These are phyloP conservation scores for Discostella stelligera DNA, from an alignment of 352 stramenopile genomes.

Conservation along the genomic window DNA sequence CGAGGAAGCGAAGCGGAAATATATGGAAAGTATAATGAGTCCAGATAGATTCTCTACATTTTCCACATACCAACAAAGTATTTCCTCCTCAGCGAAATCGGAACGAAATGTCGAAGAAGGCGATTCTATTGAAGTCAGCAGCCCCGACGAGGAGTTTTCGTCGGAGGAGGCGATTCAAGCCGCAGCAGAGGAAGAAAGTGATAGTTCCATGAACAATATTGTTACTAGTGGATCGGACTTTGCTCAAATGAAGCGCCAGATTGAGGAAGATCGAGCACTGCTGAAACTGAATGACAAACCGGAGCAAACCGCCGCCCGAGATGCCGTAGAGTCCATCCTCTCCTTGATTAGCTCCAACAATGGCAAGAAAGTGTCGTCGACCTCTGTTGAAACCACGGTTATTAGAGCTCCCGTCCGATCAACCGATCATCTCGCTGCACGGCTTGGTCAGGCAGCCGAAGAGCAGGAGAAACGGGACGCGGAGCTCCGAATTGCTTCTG, in stretches of 20 bases:
- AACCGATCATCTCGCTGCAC: constrained; percentile 32
- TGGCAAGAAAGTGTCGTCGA: constrained; percentile 14
- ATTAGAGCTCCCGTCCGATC: not conserved
- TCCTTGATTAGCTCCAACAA: constrained; percentile 41
- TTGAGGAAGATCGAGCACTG: constrained; percentile 35
- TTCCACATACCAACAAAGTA: constrained; percentile 27
- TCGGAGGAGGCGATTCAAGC: not conserved
- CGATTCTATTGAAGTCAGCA: not conserved
- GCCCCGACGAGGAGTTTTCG: constrained; percentile 7
- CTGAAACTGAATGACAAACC: constrained; percentile 27
- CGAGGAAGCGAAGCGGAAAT: constrained; percentile 55
- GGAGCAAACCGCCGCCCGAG: constrained; percentile 26
- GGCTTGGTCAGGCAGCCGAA: constrained; percentile 37
- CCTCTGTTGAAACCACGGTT: not conserved
- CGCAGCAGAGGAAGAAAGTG: constrained; percentile 7
- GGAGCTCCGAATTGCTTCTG: constrained; percentile 12
- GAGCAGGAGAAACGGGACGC: constrained; percentile 48
- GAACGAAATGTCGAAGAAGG: constrained; percentile 5
- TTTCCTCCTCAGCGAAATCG: not conserved
- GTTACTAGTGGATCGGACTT: constrained; percentile 24
- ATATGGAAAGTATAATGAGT: constrained; percentile 60
- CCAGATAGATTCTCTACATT: constrained; percentile 58
- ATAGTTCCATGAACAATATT: not conserved
- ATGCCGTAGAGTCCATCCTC: constrained; percentile 47
- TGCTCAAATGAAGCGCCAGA: constrained; percentile 44